Evolutionary conservation across 106 monocot species (phyloP), one percentile per base, ranked within the genome.

Genomic region (Apostasia shenzhenica): DNA sequence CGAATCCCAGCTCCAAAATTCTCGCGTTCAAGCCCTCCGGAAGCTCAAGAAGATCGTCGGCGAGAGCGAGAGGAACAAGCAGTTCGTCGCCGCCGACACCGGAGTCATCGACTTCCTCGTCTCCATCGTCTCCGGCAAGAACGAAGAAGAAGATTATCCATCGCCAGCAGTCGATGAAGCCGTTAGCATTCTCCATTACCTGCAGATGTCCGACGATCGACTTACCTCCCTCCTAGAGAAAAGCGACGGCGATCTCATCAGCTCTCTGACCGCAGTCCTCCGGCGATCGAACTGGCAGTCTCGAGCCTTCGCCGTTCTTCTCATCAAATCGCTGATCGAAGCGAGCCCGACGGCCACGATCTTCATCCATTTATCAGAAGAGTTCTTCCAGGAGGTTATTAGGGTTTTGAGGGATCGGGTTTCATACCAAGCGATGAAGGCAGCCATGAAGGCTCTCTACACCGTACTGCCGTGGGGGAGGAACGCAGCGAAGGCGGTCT

Each of bases 61-160:
- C 2, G 79, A 82, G 57, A 79, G 82, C 73, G 82, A 82, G 52
- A 72, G 69, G 14, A 81, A 80, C 73, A 71, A 70, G 26, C 57
- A 68, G 42, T 70, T 55, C 54, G 73, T 77, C 8, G 77, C 67
- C 67, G 53, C 11, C 2, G 55, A 69, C 2, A 11, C 61, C 0
- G 81, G 66, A 5, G 75, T 59, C 10, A 59, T 77, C 12, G 81
- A 86, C n/a, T 73, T 78, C 60, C 66, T 86, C 48, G 70, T 73
- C 3, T 78, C 79, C 26, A 8, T 85, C 9, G 42, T 90, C 5
- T 73, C 41, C 40, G 45, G 43, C 4, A 8, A 40, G 1, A 43
- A 54, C 11, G 49, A 12, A 8, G 67, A 72, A 37, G 53, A 47
- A 41, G 70, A 60, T 11, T 26, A 26, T 26, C 26, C 26, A 26